Conservation (phyloP, 768 basidiomycete species). For the Boletales sp. region DNA sequence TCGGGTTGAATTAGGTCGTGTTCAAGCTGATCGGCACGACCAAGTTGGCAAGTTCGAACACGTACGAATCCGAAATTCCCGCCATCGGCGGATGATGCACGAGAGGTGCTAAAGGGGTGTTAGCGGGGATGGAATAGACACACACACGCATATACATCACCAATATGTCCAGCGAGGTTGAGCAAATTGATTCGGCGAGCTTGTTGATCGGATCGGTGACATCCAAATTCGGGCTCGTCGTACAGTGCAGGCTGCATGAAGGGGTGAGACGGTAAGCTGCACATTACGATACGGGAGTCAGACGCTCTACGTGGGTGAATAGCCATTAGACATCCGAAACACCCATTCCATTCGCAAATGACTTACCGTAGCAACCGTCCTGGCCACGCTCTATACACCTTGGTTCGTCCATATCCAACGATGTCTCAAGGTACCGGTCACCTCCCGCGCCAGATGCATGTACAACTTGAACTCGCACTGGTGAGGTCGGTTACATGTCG, state of each 20-base stretch:
- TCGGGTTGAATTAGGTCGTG: slow-evolving; percentile 78
- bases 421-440: slow-evolving; percentile 55
- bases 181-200: slow-evolving; percentile 80
- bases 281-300: too few species aligned
- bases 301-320: too few species aligned
- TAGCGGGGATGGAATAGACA: not conserved
- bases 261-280: too few species aligned
- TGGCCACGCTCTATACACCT: slow-evolving; percentile 80
- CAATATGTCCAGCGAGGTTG: slow-evolving; percentile 71
- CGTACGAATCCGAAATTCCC: slow-evolving; percentile 44
- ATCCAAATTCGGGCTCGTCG: slow-evolving; percentile 57
- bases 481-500: too few species aligned
- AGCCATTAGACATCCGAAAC: too few species aligned
- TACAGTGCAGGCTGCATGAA: not conserved
- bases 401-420: slow-evolving; percentile 70
- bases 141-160: slow-evolving; percentile 58
- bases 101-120: slow-evolving; percentile 50
- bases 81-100: slow-evolving; percentile 61
- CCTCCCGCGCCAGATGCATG: slow-evolving; percentile 71
- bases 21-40: slow-evolving; percentile 70
- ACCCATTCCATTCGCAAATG: too few species aligned
- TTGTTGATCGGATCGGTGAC: slow-evolving; percentile 84
- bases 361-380: slow-evolving; percentile 73
- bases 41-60: slow-evolving; percentile 73
- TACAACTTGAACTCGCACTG: slow-evolving; percentile 71